Evolutionary conservation across 306 rosid species (phyloP).

Genomic region (Trifolium dubium): DNA sequence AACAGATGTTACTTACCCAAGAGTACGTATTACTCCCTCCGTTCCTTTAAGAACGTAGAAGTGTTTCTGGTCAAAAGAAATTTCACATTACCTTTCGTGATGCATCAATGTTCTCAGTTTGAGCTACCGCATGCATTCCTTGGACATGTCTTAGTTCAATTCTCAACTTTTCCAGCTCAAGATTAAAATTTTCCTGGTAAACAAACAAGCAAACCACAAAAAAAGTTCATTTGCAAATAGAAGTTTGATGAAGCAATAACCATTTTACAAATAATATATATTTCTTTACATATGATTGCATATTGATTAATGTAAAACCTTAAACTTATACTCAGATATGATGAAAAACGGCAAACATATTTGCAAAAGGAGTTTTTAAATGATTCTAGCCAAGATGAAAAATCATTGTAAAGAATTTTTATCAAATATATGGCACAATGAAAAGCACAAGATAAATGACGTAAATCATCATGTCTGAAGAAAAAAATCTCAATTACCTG

Average conservation of each 20-base stretch:
- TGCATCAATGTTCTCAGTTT: slow-evolving; percentile 73
- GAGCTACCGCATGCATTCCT: slow-evolving; percentile 87
- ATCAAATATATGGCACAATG: slow-evolving; percentile 12
- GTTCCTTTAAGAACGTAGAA: neutral
- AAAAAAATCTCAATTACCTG: slow-evolving; percentile 58
- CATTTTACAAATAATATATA: neutral
- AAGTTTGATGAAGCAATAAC: slow-evolving; percentile 31
- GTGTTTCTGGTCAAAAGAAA: slow-evolving; percentile 29
- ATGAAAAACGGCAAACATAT: slow-evolving; percentile 16
- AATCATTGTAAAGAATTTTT: neutral
- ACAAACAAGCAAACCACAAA: slow-evolving; percentile 25
- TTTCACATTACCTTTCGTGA: slow-evolving; percentile 64
- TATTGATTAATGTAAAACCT: neutral
- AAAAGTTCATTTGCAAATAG: slow-evolving; percentile 22
- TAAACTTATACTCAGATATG: neutral
- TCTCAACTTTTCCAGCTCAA: slow-evolving; percentile 89
- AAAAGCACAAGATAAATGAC: neutral
- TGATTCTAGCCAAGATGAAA: slow-evolving; percentile 31
- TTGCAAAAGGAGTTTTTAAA: slow-evolving; percentile 12
- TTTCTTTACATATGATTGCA: slow-evolving; percentile 1
- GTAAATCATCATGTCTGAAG: slow-evolving; percentile 33
- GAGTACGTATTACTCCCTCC: neutral
- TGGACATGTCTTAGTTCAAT: slow-evolving; percentile 82
- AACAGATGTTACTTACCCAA: slow-evolving; percentile 37
- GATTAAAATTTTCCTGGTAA: slow-evolving; percentile 65